phyloP scores from a whole-genome alignment of 2,329 filamentous ascomycete species.

The Shiraia sp. region DNA sequence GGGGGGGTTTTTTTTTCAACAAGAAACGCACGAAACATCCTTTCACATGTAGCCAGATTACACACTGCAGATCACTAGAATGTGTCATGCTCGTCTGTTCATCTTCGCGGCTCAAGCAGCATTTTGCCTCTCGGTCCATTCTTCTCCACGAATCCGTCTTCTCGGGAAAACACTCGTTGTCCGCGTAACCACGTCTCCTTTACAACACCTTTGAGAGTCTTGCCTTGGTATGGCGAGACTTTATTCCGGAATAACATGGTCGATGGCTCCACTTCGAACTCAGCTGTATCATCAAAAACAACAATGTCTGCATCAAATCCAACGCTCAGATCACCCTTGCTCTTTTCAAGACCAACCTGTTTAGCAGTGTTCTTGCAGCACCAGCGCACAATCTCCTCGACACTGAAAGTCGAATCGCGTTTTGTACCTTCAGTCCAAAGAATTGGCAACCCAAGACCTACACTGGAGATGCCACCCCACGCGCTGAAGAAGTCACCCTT shows the following conservation, averaged over 20 bases:
- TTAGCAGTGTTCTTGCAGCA: conserved; percentile 84
- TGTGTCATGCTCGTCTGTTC: too few species aligned
- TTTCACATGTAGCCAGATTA: too few species aligned
- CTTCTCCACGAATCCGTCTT: conserved; percentile 66
- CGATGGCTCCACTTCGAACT: conserved; percentile 65
- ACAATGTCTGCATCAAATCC: conserved; percentile 91
- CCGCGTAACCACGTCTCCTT: conserved; percentile 85
- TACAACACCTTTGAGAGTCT: conserved; percentile 75
- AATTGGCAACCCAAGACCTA: conserved; percentile 89
- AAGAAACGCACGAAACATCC: too few species aligned
- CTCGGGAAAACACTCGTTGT: conserved; percentile 70
- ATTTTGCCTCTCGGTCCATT: conserved; percentile 53
- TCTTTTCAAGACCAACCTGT: conserved; percentile 81
- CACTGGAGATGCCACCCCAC: conserved; percentile 95
- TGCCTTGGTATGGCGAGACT: conserved; percentile 80
- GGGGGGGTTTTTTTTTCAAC: too few species aligned
- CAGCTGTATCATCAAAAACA: conserved; percentile 83
- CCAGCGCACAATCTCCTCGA: conserved; percentile 81
- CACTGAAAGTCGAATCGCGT: conserved; percentile 58
- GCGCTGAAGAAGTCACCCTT: conserved; percentile 90
- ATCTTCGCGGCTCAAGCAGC: conserved; percentile 54
- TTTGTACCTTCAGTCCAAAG: conserved; percentile 76
- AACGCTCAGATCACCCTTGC: conserved; percentile 78
- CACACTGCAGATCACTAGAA: too few species aligned
- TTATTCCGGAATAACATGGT: conserved; percentile 26